Evolutionary conservation across 2,329 filamentous ascomycete genomes (phyloP), one percentile per base, ranked within the genome.

Genomic region (Aspergillus ochraceoroseus): DNA sequence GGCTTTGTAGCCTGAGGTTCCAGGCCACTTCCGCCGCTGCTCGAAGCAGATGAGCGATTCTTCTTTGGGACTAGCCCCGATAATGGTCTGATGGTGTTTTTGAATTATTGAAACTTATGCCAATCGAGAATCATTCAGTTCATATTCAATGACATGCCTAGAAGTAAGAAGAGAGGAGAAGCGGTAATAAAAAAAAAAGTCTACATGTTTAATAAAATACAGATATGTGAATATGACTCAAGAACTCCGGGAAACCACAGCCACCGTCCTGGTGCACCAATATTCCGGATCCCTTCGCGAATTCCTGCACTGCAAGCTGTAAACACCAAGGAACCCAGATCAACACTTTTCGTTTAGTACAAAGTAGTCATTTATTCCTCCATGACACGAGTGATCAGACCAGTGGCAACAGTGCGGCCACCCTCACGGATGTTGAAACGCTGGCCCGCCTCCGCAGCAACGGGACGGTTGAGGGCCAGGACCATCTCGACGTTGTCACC

Each of bases 401-500:
- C 86, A 57, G 86, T 92, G 56, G 85, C 86, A 43, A 92, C 85
- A 46, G 86, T 92, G 57, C 87, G 81, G 59, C 90, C 89, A 74
- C 92, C 92, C 76, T 98, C 92, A 70, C 92, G 87, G 64, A 98
- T 82, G 76, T 96, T 98, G 80, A 98, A 92, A 59, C 92, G 86
- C 75, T 95, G 87, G 57, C 92, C 90, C 49, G 79, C 73, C 74
- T 98, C 92, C 50, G 95, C 71, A 45, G 90, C 90, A 60, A 94
- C 79, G 49, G 90, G 87, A 70, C 85, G 75, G 70, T 87, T 80
- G 62, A 95, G 82, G 58, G 83, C 80, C 66, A 88, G 85, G 52
- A 92, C 73, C 89, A 98, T 95, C 77, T 98, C 92, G 54, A 95
- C 81, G 71, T 98, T 98, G 79, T 98, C 92, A 68, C 92, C 92